Conservation (phyloP, 2,329 filamentous ascomycete species). For the Daldinia eschscholtzii region DNA sequence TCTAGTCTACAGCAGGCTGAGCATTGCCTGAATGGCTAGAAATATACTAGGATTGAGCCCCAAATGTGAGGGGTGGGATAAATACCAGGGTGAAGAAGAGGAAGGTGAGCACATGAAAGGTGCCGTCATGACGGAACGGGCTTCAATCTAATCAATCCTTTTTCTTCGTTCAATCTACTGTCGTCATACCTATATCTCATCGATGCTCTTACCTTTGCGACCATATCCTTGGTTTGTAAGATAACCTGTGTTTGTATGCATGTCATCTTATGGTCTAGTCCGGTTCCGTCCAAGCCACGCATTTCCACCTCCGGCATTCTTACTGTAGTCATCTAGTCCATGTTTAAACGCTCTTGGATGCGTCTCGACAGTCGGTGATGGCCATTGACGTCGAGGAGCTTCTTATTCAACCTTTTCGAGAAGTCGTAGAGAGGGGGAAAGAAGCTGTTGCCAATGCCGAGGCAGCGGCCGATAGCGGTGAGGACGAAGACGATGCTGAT, state of each 20-base stretch:
- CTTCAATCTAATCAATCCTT: slow-evolving; percentile 23
- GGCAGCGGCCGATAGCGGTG: slow-evolving; percentile 42
- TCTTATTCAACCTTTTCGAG: slow-evolving; percentile 55
- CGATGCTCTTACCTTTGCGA: slow-evolving; percentile 11
- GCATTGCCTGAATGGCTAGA: slow-evolving; percentile 35
- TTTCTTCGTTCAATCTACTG: slow-evolving; percentile 9
- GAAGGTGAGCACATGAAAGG: slow-evolving; percentile 36
- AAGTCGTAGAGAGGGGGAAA: slow-evolving; percentile 56
- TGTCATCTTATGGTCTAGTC: slow-evolving; percentile 27
- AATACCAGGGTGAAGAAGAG: slow-evolving; percentile 19
- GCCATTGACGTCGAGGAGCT: slow-evolving; percentile 49
- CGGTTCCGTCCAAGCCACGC: slow-evolving; percentile 28
- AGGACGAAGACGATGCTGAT: slow-evolving; percentile 42
- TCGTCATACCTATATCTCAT: slow-evolving; percentile 3
- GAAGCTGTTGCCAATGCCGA: slow-evolving; percentile 55
- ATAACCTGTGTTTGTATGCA: slow-evolving; percentile 27
- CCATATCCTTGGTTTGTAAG: slow-evolving; percentile 22
- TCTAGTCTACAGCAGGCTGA: slow-evolving; percentile 34
- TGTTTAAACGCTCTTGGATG: slow-evolving; percentile 29
- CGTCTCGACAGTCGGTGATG: slow-evolving; percentile 43
- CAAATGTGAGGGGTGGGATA: slow-evolving; percentile 14
- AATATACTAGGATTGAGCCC: slow-evolving; percentile 25
- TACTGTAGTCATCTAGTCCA: slow-evolving; percentile 14
- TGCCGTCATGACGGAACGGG: slow-evolving; percentile 24
- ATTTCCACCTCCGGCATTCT: slow-evolving; percentile 18